Evolutionary conservation across 108 stramenopile genomes (phyloP).

Genomic region (Aureococcus anophagefferens): DNA sequence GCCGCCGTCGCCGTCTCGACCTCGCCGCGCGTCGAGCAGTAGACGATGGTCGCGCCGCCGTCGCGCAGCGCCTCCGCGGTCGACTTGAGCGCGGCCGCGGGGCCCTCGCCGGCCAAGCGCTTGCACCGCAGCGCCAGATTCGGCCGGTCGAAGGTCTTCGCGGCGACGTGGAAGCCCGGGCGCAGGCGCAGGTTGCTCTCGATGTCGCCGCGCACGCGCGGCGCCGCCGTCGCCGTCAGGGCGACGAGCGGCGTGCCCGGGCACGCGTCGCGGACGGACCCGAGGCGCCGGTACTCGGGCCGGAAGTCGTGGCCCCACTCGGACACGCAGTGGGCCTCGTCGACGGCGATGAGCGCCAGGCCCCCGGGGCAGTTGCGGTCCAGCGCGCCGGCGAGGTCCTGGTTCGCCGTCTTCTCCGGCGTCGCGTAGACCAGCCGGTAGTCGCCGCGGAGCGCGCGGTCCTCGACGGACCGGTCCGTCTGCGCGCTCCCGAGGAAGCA

Average conservation of each 20-base stretch:
- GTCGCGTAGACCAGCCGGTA: constrained; percentile 73
- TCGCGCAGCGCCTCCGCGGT: constrained; percentile 32
- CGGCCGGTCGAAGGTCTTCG: constrained; percentile 69
- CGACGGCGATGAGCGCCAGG: constrained; percentile 69
- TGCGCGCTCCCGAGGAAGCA: constrained; percentile 59
- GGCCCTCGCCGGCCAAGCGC: constrained; percentile 40
- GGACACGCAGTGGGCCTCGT: constrained; percentile 86
- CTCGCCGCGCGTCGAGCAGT: constrained; percentile 54
- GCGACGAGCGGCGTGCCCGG: constrained; percentile 62
- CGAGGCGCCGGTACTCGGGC: constrained; percentile 60
- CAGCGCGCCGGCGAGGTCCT: constrained; percentile 33
- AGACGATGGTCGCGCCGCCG: constrained; percentile 64
- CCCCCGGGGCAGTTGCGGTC: no score
- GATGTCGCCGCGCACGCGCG: constrained; percentile 64
- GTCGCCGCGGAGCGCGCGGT: constrained; percentile 44
- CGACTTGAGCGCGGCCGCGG: constrained; percentile 25
- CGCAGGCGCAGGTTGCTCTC: constrained; percentile 47
- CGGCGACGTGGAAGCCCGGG: constrained; percentile 32
- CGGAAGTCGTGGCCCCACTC: constrained; percentile 95
- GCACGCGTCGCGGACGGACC: constrained; percentile 40
- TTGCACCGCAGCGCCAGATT: constrained; percentile 69
- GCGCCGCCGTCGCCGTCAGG: constrained; percentile 86
- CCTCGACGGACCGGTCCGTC: constrained; percentile 41
- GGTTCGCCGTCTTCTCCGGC: constrained; percentile 71
- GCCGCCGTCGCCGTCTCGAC: constrained; percentile 35